Percentiles rank a stretch among this genome's conserved stretches.
Evolutionary conservation across 495 filamentous ascomycete species (phyloP).

Genomic region (Neurospora hispaniola): DNA sequence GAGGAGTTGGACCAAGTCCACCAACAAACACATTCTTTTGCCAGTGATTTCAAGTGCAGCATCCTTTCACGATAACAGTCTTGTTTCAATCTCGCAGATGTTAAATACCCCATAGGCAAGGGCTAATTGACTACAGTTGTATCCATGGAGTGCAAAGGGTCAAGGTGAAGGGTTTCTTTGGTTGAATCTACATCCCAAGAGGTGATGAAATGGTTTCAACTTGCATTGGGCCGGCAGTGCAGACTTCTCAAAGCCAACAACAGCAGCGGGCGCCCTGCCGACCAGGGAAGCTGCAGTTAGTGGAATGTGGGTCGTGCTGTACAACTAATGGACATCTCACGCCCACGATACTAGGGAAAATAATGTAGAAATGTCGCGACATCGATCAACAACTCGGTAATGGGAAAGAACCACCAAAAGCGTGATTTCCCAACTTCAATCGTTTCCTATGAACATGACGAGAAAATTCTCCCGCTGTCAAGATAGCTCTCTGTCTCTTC

Average conservation of each 20-base stretch:
- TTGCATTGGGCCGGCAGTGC: too few species aligned
- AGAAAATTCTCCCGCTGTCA: background rate
- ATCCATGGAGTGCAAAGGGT: background rate
- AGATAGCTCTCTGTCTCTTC: background rate
- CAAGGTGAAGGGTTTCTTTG: background rate
- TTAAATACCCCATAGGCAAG: background rate
- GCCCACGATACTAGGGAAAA: background rate
- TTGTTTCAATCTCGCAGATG: background rate
- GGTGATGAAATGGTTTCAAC: too few species aligned
- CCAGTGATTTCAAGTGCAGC: background rate
- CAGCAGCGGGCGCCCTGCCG: too few species aligned
- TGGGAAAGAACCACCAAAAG: background rate
- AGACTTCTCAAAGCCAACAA: too few species aligned
- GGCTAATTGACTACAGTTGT: background rate
- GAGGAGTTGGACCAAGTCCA: background rate
- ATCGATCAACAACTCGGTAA: background rate
- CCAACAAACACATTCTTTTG: background rate
- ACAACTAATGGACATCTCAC: background rate
- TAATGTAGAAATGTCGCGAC: background rate
- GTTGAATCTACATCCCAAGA: too few species aligned
- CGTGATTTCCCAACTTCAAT: background rate
- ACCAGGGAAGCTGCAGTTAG: background rate
- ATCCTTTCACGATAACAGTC: background rate
- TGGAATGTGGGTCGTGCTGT: background rate
- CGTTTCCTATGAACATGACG: background rate